A percentile compares a stretch with the other conserved stretches of the same genome.
Evolutionary conservation across 192 early-diverging fungal species (phyloP).

Genomic region (Backusella liffmaniae): DNA sequence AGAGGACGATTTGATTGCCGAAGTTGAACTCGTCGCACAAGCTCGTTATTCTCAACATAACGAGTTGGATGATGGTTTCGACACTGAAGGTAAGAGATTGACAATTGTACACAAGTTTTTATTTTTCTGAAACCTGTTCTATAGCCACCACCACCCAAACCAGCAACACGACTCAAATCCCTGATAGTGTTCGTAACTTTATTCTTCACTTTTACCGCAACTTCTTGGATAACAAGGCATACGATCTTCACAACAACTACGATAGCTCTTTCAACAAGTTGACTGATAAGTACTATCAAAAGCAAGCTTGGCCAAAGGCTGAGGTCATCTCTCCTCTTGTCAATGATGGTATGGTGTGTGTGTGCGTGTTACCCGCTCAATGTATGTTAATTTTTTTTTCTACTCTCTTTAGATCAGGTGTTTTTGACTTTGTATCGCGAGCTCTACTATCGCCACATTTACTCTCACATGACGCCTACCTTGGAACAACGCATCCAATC

Average conservation of each 20-base stretch:
- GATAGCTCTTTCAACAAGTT: constrained; percentile 88
- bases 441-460: constrained; percentile 96
- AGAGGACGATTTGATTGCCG: constrained; percentile 57
- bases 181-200: constrained; percentile 84
- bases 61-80: constrained; percentile 49
- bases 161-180: constrained; percentile 59
- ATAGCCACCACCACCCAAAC: constrained; percentile 21
- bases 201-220: constrained; percentile 79
- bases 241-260: constrained; percentile 86
- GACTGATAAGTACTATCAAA: constrained; percentile 89
- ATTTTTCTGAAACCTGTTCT: too few relatives aligned
- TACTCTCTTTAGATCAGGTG: constrained; percentile 58
- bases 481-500: constrained; percentile 89
- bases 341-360: constrained; percentile 66
- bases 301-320: constrained; percentile 87
- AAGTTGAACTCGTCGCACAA: constrained; percentile 59
- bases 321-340: constrained; percentile 79
- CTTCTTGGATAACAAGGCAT: constrained; percentile 76
- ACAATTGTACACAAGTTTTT: too few relatives aligned
- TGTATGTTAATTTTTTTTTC: constrained; percentile 57
- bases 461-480: constrained; percentile 85
- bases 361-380: constrained; percentile 46
- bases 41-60: constrained; percentile 35
- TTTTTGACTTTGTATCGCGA: constrained; percentile 96
- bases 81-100: constrained; percentile 15